Evolutionary conservation across 2,329 filamentous ascomycete species (phyloP).

Genomic region (Sphaerostilbella broomeana): DNA sequence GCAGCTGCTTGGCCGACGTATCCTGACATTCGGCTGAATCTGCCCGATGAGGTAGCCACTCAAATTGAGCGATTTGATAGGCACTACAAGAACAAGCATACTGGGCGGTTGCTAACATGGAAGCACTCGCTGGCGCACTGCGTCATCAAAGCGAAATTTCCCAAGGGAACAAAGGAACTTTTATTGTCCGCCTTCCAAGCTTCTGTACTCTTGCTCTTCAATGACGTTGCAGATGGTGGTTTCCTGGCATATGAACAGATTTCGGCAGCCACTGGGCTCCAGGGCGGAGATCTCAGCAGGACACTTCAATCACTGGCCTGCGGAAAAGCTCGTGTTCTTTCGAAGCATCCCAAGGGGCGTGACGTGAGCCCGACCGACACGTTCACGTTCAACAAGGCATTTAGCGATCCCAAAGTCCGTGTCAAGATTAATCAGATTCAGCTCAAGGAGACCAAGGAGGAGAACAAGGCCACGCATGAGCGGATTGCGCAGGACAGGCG

Average conservation of each 20-base stretch:
- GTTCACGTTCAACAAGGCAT: conserved; percentile 73
- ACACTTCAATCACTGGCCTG: conserved; percentile 94
- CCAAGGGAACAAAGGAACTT: conserved; percentile 76
- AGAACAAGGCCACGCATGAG: conserved; percentile 91
- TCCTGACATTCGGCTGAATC: conserved; percentile 61
- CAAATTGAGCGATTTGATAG: conserved; percentile 74
- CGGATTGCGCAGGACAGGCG: conserved; percentile 82
- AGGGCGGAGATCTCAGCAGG: conserved; percentile 72
- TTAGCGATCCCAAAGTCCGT: conserved; percentile 74
- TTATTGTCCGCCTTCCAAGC: conserved; percentile 90
- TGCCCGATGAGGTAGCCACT: conserved; percentile 69
- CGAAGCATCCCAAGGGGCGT: conserved; percentile 76
- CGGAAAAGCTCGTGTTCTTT: conserved; percentile 76
- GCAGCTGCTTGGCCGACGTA: conserved; percentile 91
- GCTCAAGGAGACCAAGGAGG: conserved; percentile 88
- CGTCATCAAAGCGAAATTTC: conserved; percentile 73
- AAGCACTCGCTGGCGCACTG: conserved; percentile 92
- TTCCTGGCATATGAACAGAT: conserved; percentile 72
- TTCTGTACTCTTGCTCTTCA: conserved; percentile 85
- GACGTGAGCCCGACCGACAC: conserved; percentile 75
- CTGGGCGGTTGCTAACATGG: conserved; percentile 79
- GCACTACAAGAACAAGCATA: conserved; percentile 87
- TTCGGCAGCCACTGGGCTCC: conserved; percentile 64
- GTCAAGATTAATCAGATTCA: conserved; percentile 99
- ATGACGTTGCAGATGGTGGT: conserved; percentile 53